Base-by-base conservation (phyloP, 2,329 filamentous ascomycete genomes). In the Aspergillus transmontanensis region DNA sequence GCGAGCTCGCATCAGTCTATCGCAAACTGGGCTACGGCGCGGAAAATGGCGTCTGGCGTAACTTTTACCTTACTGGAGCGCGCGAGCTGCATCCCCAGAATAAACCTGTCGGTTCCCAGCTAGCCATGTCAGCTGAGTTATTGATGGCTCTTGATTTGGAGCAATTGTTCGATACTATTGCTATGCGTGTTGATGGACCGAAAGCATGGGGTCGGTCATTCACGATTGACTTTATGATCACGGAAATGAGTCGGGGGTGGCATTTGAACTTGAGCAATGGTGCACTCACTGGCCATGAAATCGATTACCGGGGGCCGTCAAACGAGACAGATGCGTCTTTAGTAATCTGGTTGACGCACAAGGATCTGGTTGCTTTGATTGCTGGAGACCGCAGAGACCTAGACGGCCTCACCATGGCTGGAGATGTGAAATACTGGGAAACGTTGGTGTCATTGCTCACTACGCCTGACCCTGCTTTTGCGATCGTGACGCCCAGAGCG, bases 11-110 rank as follows among this genome's bases (percentile, higher is more conserved):
- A 1, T 60, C 62, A 3, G 71, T 75, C 0, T 80, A 74, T 59
- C 71, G 74, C 58, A 65, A 71, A 21, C 72, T 81, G 5, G 79
- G 76, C 1, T 74, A 71, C 45, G 75, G 75, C 3, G 60, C 76
- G 0, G 79, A 81, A 67, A 81, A 81, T 63, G 79, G 70, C 4
- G 75, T 75, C 0, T 81, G 78, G 79, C 68, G 79, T 4, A 80
- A 81, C 59, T 78, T 79, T 57, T 81, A 76, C 57, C 67, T 80
- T 4, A 72, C 71, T 1, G 72, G 69, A 0, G 72, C 77, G 7
- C 58, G 62, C 28, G 74, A 75, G 54, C 70, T 78, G 58, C 59
- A 63, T 5, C 32, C 19, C n/a, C 46, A 39, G 6, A 62, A 62
- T 2, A 45, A 54, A 28, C 60, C 60, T 6, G 57, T 57, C 2